These are phyloP conservation scores for Toxicodendron radicans DNA, from an alignment of 345 rosid species.

Conservation along the genomic window DNA sequence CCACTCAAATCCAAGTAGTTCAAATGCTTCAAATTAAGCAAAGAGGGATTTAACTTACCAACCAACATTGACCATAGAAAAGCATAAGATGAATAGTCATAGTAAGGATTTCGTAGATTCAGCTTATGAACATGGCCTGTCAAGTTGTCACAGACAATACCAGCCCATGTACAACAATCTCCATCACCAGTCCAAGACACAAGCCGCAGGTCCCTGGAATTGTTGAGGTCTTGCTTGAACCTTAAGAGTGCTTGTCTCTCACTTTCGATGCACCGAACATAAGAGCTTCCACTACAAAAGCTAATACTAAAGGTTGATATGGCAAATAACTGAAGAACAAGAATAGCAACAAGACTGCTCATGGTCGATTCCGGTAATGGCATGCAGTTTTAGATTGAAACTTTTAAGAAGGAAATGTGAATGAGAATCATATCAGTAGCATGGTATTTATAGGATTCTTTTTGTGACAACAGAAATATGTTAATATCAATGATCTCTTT, in stretches of 20 bases:
- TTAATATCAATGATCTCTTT: too few relatives aligned
- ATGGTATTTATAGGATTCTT: too few relatives aligned
- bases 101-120: background rate
- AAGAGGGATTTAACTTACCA: background rate
- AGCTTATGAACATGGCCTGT: background rate
- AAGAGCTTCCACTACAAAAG: background rate
- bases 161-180: background rate
- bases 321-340: background rate
- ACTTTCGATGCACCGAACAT: background rate
- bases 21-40: slow-evolving; percentile 1
- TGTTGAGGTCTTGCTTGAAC: background rate
- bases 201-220: background rate
- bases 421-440: background rate
- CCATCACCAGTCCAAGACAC: background rate
- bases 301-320: background rate
- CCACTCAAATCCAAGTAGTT: background rate
- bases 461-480: too few relatives aligned
- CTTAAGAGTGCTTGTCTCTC: background rate
- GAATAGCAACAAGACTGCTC: background rate
- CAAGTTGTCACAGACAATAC: background rate
- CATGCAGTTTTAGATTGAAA: background rate
- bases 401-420: background rate
- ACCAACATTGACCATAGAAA: background rate
- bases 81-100: too few relatives aligned
- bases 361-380: background rate